Evolutionary conservation across 2,329 filamentous ascomycete genomes (phyloP).

Genomic region (Seiridium cupressi): DNA sequence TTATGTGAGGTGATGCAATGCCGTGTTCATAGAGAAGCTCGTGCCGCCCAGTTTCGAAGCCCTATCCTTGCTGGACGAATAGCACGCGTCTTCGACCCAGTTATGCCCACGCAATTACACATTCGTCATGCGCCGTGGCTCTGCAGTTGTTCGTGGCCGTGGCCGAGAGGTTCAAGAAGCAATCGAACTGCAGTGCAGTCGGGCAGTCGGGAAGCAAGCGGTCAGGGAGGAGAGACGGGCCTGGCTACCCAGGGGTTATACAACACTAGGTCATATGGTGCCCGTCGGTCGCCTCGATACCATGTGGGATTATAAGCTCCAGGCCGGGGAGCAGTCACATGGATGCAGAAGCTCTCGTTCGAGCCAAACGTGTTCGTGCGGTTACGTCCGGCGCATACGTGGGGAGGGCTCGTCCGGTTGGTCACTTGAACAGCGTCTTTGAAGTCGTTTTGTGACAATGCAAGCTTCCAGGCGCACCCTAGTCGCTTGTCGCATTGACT

Average conservation of each 20-base stretch:
- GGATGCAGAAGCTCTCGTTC: no score
- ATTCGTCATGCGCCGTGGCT: background rate
- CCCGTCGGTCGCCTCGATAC: no score
- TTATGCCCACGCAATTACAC: background rate
- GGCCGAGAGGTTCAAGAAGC: background rate
- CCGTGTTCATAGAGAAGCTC: background rate
- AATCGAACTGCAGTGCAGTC: background rate
- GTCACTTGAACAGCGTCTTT: background rate
- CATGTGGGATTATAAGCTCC: no score
- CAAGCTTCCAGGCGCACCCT: background rate
- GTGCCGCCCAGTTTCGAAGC: background rate
- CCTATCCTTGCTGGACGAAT: background rate
- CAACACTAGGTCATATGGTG: no score
- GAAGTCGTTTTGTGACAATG: background rate
- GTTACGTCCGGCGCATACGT: no score
- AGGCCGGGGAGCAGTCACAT: no score
- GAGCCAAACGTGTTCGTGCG: no score
- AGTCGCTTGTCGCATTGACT: background rate
- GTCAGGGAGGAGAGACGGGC: no score
- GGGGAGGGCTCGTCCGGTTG: no score
- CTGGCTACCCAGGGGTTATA: no score
- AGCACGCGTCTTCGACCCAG: background rate
- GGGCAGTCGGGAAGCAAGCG: background rate
- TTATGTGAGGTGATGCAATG: background rate
- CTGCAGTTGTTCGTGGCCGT: background rate